phyloP scores from a whole-genome alignment of 495 filamentous ascomycete genomes.

The Lepidopterella palustris region DNA sequence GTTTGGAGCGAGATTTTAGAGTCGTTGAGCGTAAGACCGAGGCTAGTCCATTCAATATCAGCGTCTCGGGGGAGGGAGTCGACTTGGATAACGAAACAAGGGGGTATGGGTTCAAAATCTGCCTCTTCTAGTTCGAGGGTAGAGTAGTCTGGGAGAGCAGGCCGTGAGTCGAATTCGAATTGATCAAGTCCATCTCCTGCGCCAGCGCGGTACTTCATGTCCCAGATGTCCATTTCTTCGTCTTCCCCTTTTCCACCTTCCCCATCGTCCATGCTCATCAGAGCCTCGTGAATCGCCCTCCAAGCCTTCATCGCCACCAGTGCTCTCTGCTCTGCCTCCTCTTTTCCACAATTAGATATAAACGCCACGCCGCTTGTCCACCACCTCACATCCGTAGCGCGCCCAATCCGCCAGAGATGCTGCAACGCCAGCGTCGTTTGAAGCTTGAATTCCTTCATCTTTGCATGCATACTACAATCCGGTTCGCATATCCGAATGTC shows the following conservation, averaged over 20 bases:
- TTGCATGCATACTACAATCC: too few species aligned
- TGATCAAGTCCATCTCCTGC: conserved; percentile 33
- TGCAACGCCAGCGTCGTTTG: conserved; percentile 67
- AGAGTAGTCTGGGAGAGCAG: conserved; percentile 26
- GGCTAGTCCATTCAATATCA: conserved; percentile 49
- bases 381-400: conserved; percentile 62
- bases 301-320: conserved; percentile 46
- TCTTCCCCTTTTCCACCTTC: conserved; percentile 39
- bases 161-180: conserved; percentile 13
- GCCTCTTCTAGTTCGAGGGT: conserved; percentile 24
- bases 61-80: conserved; percentile 60
- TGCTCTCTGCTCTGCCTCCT: conserved; percentile 31
- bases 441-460: conserved; percentile 1
- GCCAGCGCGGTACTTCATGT: conserved; percentile 47
- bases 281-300: conserved; percentile 42
- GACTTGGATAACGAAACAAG: conserved; percentile 67
- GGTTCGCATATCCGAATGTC: background rate
- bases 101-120: conserved; percentile 43
- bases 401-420: conserved; percentile 82
- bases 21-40: conserved; percentile 16
- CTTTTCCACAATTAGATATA: conserved; percentile 38
- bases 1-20: background rate
- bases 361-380: conserved; percentile 71
- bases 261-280: conserved; percentile 16
- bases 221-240: conserved; percentile 64